A percentile compares a stretch with the other conserved stretches of the same genome.
Conservation (phyloP, 805 yeast genomes). For the Cyberlindnera euphorbiae region DNA sequence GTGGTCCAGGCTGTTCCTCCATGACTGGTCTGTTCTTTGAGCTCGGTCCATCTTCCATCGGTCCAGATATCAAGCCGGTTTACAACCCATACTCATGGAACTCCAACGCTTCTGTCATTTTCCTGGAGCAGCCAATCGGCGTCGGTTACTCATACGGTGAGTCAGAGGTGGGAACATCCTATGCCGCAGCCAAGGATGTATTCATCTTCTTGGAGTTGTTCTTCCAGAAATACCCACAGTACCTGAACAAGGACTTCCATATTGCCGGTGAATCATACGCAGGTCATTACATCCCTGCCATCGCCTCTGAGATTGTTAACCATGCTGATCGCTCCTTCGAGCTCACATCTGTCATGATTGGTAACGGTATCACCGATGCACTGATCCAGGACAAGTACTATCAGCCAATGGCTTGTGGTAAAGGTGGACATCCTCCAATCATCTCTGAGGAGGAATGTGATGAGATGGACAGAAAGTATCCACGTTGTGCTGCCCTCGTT, state of each 20-base stretch:
- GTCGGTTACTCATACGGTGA: conserved; percentile 86
- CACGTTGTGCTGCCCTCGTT: conserved; percentile 60
- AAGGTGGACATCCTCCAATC: conserved; percentile 78
- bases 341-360: conserved; percentile 77
- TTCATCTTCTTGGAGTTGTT: conserved; percentile 79
- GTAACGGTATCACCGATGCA: conserved; percentile 90
- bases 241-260: conserved; percentile 55
- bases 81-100: conserved; percentile 89
- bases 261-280: conserved; percentile 84
- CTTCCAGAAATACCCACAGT: conserved; percentile 78
- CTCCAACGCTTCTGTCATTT: conserved; percentile 81
- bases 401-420: conserved; percentile 92
- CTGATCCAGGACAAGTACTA: conserved; percentile 72
- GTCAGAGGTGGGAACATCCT: conserved; percentile 58
- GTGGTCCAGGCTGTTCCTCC: conserved; percentile 96
- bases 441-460: conserved; percentile 66
- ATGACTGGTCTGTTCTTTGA: conserved; percentile 87
- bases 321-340: conserved; percentile 51
- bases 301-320: conserved; percentile 48
- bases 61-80: conserved; percentile 58
- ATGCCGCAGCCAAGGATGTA: conserved; percentile 84
- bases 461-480: conserved; percentile 53
- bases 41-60: conserved; percentile 81
- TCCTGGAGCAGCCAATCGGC: conserved; percentile 90
- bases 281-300: conserved; percentile 77